Evolutionary conservation across 2,329 filamentous ascomycete genomes (phyloP).

Genomic region (Reticulascus tulasneorum): DNA sequence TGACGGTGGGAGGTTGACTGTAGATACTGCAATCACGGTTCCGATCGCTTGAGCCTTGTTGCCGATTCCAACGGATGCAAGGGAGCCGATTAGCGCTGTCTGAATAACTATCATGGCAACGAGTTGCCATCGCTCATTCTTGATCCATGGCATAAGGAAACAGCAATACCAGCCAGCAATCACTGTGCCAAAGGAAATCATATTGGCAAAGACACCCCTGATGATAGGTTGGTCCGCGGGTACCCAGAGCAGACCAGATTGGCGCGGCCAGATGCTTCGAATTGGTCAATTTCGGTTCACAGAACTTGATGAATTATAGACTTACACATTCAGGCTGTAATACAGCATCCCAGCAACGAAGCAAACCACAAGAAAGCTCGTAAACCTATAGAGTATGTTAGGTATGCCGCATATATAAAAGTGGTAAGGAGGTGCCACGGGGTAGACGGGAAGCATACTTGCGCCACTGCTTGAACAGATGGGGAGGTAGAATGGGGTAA

Average conservation of each 20-base stretch:
- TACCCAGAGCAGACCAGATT: slow-evolving; percentile 19
- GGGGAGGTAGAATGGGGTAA: slow-evolving; percentile 19
- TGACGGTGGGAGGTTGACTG: slow-evolving; percentile 22
- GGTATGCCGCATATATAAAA: too few species aligned
- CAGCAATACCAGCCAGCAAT: slow-evolving; percentile 22
- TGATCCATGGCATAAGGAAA: slow-evolving; percentile 19
- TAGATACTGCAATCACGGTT: slow-evolving; percentile 21
- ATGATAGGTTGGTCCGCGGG: slow-evolving; percentile 18
- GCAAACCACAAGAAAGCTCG: too few species aligned
- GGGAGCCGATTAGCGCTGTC: slow-evolving; percentile 26
- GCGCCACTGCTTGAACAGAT: slow-evolving; percentile 20
- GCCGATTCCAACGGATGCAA: slow-evolving; percentile 25
- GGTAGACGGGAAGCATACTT: slow-evolving; percentile 23
- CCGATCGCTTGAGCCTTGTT: slow-evolving; percentile 27
- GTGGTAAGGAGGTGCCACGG: too few species aligned
- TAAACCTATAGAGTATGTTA: too few species aligned
- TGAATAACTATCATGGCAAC: slow-evolving; percentile 22
- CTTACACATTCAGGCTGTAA: too few species aligned
- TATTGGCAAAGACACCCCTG: slow-evolving; percentile 20
- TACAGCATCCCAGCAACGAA: too few species aligned
- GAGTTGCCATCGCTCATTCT: slow-evolving; percentile 27
- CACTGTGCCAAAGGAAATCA: slow-evolving; percentile 19
- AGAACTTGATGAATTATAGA: too few species aligned
- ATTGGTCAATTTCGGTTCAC: slow-evolving; percentile 21
- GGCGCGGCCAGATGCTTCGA: slow-evolving; percentile 20